Base-by-base conservation (phyloP, 352 stramenopile species). In the Phytophthora capsici region DNA sequence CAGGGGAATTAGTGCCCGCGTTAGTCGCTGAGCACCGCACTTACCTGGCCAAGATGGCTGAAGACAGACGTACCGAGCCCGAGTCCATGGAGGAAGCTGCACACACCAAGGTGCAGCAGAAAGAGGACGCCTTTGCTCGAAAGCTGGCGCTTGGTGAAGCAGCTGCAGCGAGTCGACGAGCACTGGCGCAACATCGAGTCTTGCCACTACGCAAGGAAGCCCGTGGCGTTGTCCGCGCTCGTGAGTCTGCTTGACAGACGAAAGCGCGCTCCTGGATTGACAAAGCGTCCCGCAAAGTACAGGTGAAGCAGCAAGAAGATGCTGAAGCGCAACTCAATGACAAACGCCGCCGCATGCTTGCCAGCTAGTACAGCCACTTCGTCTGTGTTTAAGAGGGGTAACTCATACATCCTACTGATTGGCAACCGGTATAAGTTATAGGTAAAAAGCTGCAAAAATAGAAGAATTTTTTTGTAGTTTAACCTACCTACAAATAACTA, bases 231-330 rank as follows among this genome's bases (percentile, higher is more conserved):
- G 69, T 96, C 23, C 82, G 82, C 16, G 57, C 55, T 38, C 73
- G 82, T 22, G 93, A 98, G 57, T 91, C 69, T 9, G 78, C 76
- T 14, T 98, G 93, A 89, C 93, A 97, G 65, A 66, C 77, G 45
- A 78, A 84, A 17, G 80, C 86, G 1, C 68, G 68, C 10, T 87
- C 79, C 14, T 98, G 92, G 88, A 82, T 98, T 51, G 87, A 96
- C 28, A 89, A 86, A 16, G 92, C 90, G 6, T 82, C 70, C 7
- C 82, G 90, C 28, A 98, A 98, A 69, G 82, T 98, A 61, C 73
- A 93, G 6, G 78, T 97, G 30, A 98, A 98, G 68, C 82, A 95
- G 71, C 80, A 93, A 57, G 90, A 98, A 67, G 90, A 98, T 64
- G 75, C 78, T 8, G 88, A 93, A 58, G 85, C 83, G 37, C 80